Percentiles rank a stretch among this genome's conserved stretches.
Evolutionary conservation across 140 eudicot genomes (phyloP).

Genomic region (Flaveria floridana): DNA sequence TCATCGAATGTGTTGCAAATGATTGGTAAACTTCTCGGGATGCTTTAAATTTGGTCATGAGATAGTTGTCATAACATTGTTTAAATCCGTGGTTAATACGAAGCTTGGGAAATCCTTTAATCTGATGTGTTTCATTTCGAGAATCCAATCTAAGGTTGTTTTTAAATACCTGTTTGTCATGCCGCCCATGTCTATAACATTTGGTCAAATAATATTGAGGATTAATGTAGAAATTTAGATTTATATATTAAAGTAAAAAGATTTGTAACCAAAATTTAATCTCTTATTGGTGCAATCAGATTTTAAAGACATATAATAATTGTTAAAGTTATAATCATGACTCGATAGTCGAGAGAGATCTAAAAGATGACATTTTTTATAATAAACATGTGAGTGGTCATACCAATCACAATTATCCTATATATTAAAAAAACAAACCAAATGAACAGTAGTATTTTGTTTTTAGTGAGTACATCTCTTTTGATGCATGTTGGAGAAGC

Average conservation of each 20-base stretch:
- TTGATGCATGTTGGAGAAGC: too few relatives aligned
- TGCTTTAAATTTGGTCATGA: slow-evolving; percentile 18
- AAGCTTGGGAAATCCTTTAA: slow-evolving; percentile 50
- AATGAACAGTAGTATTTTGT: too few relatives aligned
- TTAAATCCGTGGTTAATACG: slow-evolving; percentile 39
- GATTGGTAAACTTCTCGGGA: slow-evolving; percentile 28
- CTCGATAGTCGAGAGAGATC: not conserved
- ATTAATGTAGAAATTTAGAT: not conserved
- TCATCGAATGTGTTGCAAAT: slow-evolving; percentile 39
- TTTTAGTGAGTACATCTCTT: too few relatives aligned
- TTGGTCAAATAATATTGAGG: not conserved
- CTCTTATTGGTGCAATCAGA: too few relatives aligned
- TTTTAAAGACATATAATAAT: too few relatives aligned
- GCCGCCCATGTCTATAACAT: slow-evolving; percentile 35
- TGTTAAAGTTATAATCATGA: too few relatives aligned
- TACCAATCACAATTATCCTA: too few relatives aligned
- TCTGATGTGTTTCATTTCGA: slow-evolving; percentile 39
- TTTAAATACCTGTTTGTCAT: slow-evolving; percentile 48
- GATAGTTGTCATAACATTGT: slow-evolving; percentile 36
- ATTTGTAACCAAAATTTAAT: not conserved
- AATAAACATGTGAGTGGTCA: too few relatives aligned
- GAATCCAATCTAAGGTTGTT: slow-evolving; percentile 40
- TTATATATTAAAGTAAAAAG: not conserved
- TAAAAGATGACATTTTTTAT: too few relatives aligned
- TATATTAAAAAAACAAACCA: too few relatives aligned